phyloP scores from a whole-genome alignment of 108 stramenopile genomes.

The Cylindrotheca fusiformis region DNA sequence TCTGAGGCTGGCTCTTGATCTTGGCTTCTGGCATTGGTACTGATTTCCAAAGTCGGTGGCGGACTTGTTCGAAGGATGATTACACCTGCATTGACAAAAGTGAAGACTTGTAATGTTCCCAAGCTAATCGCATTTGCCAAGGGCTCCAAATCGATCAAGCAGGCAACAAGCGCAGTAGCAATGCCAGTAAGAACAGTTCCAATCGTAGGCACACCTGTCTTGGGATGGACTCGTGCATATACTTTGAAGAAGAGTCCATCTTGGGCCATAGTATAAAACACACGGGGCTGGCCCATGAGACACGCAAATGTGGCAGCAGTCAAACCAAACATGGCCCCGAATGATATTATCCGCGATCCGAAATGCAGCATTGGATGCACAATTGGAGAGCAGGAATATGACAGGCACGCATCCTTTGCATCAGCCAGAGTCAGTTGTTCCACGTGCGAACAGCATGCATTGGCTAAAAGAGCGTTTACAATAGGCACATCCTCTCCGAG shows the following conservation, averaged over 20 bases:
- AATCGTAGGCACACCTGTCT: conserved; percentile 42
- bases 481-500: conserved; percentile 46
- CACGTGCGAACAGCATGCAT: conserved; percentile 46
- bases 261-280: conserved; percentile 62
- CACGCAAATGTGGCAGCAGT: conserved; percentile 62
- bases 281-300: conserved; percentile 61
- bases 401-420: conserved; percentile 26
- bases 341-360: conserved; percentile 39
- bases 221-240: conserved; percentile 35
- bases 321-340: conserved; percentile 59
- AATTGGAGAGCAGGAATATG: conserved; percentile 28
- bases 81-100: conserved; percentile 65
- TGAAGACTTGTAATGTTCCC: conserved; percentile 58
- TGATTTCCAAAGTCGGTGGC: background rate
- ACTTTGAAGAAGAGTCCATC: conserved; percentile 60
- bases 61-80: conserved; percentile 42
- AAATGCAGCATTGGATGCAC: conserved; percentile 21
- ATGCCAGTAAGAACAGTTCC: conserved; percentile 56
- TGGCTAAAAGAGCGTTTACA: conserved; percentile 47
- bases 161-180: conserved; percentile 44
- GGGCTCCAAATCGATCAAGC: conserved; percentile 50
- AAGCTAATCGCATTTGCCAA: conserved; percentile 53
- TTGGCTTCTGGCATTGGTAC: too few species aligned
- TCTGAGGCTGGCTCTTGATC: background rate
- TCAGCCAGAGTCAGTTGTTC: conserved; percentile 17